A percentile compares a stretch with the other conserved stretches of the same genome.
phyloP scores from a whole-genome alignment of 2,329 filamentous ascomycete genomes.

The Claviceps digitariae region DNA sequence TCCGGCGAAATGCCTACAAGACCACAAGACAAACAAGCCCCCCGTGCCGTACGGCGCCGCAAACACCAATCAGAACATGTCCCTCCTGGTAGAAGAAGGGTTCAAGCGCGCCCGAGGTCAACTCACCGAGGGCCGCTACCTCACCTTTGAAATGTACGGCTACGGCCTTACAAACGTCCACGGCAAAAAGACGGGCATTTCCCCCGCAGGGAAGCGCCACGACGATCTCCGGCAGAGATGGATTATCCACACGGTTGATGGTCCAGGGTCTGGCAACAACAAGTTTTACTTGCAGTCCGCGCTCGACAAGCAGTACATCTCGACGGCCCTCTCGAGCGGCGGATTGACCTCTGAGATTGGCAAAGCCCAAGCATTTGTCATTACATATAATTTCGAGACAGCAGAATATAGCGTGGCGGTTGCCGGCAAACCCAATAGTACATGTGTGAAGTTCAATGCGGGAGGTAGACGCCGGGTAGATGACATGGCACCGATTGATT shows the following conservation, averaged over 20 bases:
- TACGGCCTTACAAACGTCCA: conserved; percentile 23
- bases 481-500: not conserved
- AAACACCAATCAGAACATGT: conserved; percentile 66
- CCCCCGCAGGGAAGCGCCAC: conserved; percentile 17
- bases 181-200: conserved; percentile 10
- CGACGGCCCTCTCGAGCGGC: conserved; percentile 27
- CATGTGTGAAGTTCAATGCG: not conserved
- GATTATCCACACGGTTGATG: conserved; percentile 28
- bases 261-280: conserved; percentile 12
- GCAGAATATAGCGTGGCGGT: conserved; percentile 4
- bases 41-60: conserved; percentile 6
- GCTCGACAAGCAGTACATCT: conserved; percentile 12
- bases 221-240: conserved; percentile 30
- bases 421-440: not conserved
- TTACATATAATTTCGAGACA: conserved; percentile 2
- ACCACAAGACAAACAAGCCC: conserved; percentile 4
- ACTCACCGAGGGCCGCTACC: conserved; percentile 38
- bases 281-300: conserved; percentile 14
- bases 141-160: conserved; percentile 32
- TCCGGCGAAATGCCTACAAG: conserved; percentile 7
- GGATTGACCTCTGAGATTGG: conserved; percentile 5
- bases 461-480: not conserved
- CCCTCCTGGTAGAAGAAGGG: conserved; percentile 49
- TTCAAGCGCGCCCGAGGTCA: conserved; percentile 37
- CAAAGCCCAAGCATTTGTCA: conserved; percentile 6